A percentile compares a stretch with the other conserved stretches of the same genome.
These are phyloP conservation scores for Sporothrix luriei DNA, from an alignment of 2,329 filamentous ascomycete species.

Conservation along the genomic window DNA sequence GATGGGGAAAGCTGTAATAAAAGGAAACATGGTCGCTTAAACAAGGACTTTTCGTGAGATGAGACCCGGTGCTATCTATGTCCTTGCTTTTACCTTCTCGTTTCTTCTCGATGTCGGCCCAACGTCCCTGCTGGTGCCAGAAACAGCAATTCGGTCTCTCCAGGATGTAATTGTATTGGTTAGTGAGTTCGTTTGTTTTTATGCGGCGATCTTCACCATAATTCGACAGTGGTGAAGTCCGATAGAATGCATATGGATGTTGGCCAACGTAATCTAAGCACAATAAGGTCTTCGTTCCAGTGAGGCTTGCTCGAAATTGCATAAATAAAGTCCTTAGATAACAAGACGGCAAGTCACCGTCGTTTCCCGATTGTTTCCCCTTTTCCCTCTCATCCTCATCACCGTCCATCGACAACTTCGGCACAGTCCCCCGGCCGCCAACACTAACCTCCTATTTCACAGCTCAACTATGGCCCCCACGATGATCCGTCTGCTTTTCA, in stretches of 20 bases:
- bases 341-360: background rate
- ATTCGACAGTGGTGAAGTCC: background rate
- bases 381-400: background rate
- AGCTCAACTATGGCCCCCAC: conserved; percentile 2
- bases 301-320: background rate
- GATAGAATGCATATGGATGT: conserved; percentile 17
- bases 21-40: background rate
- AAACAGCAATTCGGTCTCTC: background rate
- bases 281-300: background rate
- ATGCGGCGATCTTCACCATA: background rate
- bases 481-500: conserved; percentile 2
- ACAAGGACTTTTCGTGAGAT: background rate
- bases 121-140: background rate
- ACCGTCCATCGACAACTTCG: background rate
- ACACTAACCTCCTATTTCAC: background rate
- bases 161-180: too few relatives aligned
- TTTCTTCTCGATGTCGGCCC: background rate
- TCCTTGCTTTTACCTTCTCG: conserved; percentile 14
- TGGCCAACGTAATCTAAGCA: background rate
- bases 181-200: background rate
- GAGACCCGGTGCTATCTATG: background rate
- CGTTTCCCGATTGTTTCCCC: background rate
- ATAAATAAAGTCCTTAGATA: background rate
- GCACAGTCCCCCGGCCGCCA: background rate
- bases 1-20: background rate